Base-by-base conservation (phyloP, 768 basidiomycete species). In the Agrocybe pediades region DNA sequence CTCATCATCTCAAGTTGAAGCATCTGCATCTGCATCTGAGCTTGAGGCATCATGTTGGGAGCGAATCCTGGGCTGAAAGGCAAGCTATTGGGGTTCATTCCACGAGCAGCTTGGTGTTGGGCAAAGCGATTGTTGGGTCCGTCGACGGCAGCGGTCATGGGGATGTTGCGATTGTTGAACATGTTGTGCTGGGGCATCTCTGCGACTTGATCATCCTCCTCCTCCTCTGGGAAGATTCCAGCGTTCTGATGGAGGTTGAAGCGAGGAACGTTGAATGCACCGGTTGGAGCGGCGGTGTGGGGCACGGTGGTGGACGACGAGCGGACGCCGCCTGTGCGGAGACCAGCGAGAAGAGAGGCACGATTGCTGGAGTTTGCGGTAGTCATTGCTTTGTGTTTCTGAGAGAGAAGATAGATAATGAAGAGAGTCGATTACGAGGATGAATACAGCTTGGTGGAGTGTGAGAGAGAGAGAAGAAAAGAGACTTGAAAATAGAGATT, bases 261-360 rank as follows among this genome's bases (percentile, higher is more conserved):
- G 57, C 82, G 83, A 54, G 84, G 78, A 46, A 89, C 63, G 66
- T 82, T 83, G 79, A 90, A 90, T 30, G 84, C 72, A 49, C 75
- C 76, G 39, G 76, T 67, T 20, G 86, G 84, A 21, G 84, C 83
- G 50, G 89, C 86, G 43, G 87, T 86, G 70, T 88, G 85, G 39
- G 90, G 88, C 17, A 82, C 70, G 46, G 71, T 67, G 52, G 70
- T 69, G 52, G 89, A 88, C 41, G 79, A 65, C n/a, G 91, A 86
- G 62, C 92, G 88, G 55, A 94, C 92, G 45, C 92, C 92, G 68
- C 92, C 92, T 49, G 92, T 94, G 68, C 92, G 88, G 65, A 94
- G 90, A 62, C 89, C 90, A 55, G 87, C 79, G 70, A 94, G 90
- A 65, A 94, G 90, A 57, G 90, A 89, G 46, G 92, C 90, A 63